Base-by-base conservation (phyloP, 176 grass and related monocot genomes). In the Carex kokanica region DNA sequence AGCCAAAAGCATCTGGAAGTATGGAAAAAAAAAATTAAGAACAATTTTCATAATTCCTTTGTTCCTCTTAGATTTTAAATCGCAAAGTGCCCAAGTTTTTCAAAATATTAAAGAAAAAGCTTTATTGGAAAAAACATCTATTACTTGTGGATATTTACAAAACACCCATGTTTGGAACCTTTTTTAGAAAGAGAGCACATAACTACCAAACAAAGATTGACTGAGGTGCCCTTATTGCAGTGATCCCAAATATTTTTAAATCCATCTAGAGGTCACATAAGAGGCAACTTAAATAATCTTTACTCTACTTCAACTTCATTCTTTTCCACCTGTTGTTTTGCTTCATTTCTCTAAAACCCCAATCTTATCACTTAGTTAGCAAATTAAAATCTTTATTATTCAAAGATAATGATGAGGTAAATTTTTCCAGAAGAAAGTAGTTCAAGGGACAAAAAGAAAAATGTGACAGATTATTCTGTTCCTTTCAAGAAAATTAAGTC, bases 1-100 rank as follows among this genome's bases (percentile, higher is more conserved):
- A 66, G 82, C 71, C 0, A 82, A 95, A 60, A 92, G 70, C 86
- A 89, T 90, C 93, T 95, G 85, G 36, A 88, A 40, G 86, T 51
- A 83, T 20, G 52, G 16, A 81, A 83, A 8, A 84, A n/a, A 74
- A 57, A 54, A 54, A 74, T 20, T 56, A 36, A 8, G 9, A 52
- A 63, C 21, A 12, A 24, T 8, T 74, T 75, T 24, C 10, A 38
- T 55, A 75, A 15, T 75, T 75, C 72, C 47, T 75, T 3, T 17
- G 10, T 6, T 54, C 47, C 9, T 54, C 45, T 29, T 6, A 75
- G 13, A 75, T 54, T 54, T 54, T 16, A 75, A 52, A 54, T 75
- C 24, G 3, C 17, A 27, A 29, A 75, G 72, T 27, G 45, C 24
- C 5, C n/a, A 53, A 29, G 45, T 69, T 69, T 53, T 54, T 54